Evolutionary conservation across 148 eudicot species (phyloP).

Genomic region (Talinum fruticosum): DNA sequence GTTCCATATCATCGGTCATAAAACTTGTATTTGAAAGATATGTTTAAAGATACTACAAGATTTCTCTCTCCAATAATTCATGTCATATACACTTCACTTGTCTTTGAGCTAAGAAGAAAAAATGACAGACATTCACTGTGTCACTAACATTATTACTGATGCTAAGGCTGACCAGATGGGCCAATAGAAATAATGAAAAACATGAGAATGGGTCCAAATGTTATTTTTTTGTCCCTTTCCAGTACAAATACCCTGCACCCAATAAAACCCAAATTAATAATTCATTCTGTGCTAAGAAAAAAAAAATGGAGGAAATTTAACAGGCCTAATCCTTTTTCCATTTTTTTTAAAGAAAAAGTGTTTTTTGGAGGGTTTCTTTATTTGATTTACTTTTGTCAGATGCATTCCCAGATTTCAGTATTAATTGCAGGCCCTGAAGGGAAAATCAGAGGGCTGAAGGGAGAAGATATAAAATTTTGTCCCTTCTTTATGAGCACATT

Average conservation of each 20-base stretch:
- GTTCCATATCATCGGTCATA: no score
- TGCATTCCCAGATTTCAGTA: conserved; percentile 2
- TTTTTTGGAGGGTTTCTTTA: neutral
- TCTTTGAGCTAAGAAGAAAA: neutral
- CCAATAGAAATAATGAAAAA: neutral
- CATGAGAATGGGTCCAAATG: neutral
- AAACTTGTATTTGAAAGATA: no score
- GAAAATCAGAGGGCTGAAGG: neutral
- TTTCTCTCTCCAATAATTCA: neutral
- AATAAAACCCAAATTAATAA: conserved; percentile 21
- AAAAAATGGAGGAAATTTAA: no score
- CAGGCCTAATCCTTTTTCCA: neutral
- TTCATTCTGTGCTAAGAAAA: neutral
- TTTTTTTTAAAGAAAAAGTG: neutral
- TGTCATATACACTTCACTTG: neutral
- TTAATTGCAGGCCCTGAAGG: conserved; percentile 6
- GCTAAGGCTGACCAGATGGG: neutral
- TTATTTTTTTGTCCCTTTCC: neutral
- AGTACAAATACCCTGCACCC: neutral
- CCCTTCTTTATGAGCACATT: conserved; percentile 10
- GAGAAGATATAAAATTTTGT: conserved; percentile 7
- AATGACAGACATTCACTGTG: neutral
- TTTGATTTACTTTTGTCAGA: neutral
- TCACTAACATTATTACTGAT: neutral
- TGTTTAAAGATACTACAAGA: no score